Percentiles rank a stretch among this genome's conserved stretches.
phyloP scores from a whole-genome alignment of 345 rosid species.

The Turnera subulata region DNA sequence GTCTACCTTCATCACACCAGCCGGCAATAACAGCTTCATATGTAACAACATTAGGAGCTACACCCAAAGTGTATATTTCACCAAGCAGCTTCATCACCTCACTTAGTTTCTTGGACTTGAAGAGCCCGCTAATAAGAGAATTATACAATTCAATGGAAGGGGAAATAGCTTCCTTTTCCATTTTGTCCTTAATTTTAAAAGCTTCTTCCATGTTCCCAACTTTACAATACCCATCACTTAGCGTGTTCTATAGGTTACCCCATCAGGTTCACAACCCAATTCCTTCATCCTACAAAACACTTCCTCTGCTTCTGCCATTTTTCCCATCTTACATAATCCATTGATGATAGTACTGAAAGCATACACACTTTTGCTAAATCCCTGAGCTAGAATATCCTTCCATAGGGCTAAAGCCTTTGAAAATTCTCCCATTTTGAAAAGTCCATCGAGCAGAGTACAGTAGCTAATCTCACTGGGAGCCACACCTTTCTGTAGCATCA shows the following conservation, averaged over 20 bases:
- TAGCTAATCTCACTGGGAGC: slow-evolving; percentile 48
- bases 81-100: slow-evolving; percentile 39
- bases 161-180: slow-evolving; percentile 43
- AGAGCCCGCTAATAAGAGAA: slow-evolving; percentile 52
- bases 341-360: slow-evolving; percentile 70
- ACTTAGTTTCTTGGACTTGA: slow-evolving; percentile 38
- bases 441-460: slow-evolving; percentile 64
- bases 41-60: slow-evolving; percentile 51
- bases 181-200: slow-evolving; percentile 41
- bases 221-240: slow-evolving; percentile 73
- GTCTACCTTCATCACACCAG: slow-evolving; percentile 58
- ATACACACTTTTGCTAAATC: slow-evolving; percentile 42
- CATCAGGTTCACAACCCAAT: slow-evolving; percentile 59
- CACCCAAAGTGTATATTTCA: slow-evolving; percentile 37
- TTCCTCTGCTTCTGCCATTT: slow-evolving; percentile 67
- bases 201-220: slow-evolving; percentile 66
- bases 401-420: slow-evolving; percentile 59
- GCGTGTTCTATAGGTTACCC: slow-evolving; percentile 59
- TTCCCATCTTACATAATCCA: slow-evolving; percentile 66
- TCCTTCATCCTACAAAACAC: slow-evolving; percentile 47
- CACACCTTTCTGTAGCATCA: slow-evolving; percentile 56
- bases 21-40: slow-evolving; percentile 58
- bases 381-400: slow-evolving; percentile 62
- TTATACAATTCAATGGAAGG: slow-evolving; percentile 61
- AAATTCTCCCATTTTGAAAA: slow-evolving; percentile 65